Evolutionary conservation across 164 flowering plant species (phyloP).

Genomic region (Kalanchoe fedtschenkoi): DNA sequence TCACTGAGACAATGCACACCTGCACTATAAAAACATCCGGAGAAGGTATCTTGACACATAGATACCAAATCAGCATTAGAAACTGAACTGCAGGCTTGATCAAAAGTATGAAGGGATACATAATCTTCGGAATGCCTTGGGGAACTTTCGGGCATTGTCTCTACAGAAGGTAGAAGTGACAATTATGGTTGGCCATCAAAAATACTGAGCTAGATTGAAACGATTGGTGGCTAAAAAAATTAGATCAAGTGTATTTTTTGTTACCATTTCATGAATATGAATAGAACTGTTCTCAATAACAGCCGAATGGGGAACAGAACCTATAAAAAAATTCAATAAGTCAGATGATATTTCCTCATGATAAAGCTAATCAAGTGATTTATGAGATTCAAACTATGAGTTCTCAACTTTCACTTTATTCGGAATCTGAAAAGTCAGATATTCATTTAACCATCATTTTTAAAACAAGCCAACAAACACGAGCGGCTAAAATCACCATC

Average conservation of each 20-base stretch:
- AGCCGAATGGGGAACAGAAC: conserved; percentile 72
- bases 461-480: background rate
- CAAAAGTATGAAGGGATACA: conserved; percentile 46
- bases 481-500: background rate
- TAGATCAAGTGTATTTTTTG: background rate
- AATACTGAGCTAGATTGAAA: background rate
- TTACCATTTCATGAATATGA: conserved; percentile 80
- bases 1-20: conserved; percentile 27
- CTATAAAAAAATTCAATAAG: conserved; percentile 17
- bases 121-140: conserved; percentile 39
- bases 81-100: conserved; percentile 76
- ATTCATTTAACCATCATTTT: too few relatives aligned
- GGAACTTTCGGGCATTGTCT: conserved; percentile 44
- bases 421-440: too few relatives aligned
- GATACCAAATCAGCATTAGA: conserved; percentile 73
- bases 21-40: conserved; percentile 88
- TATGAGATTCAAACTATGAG: background rate
- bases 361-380: background rate
- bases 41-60: conserved; percentile 60
- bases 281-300: conserved; percentile 51
- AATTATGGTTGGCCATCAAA: background rate
- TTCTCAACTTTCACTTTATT: too few relatives aligned
- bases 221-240: background rate
- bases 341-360: background rate
- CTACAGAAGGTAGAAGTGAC: conserved; percentile 22